phyloP scores from a whole-genome alignment of 108 stramenopile species.

The Bacterosira constricta region DNA sequence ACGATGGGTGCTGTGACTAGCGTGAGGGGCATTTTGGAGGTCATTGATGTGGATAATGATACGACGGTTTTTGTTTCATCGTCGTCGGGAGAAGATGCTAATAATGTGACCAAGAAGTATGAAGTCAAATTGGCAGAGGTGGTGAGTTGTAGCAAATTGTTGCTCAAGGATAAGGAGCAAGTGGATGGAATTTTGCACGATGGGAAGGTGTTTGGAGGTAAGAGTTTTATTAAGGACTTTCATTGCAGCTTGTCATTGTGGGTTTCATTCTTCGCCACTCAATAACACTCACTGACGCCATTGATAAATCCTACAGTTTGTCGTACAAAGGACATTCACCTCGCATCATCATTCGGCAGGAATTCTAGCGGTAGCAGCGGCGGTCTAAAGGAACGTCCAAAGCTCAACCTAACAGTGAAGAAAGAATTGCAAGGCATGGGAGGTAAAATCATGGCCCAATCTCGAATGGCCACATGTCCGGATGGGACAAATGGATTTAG shows the following conservation, averaged over 20 bases:
- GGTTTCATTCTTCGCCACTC: too few species aligned
- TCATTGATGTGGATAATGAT: conserved; percentile 44
- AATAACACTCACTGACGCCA: too few species aligned
- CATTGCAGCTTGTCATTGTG: too few species aligned
- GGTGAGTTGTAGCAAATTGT: conserved; percentile 65
- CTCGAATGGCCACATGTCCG: conserved; percentile 81
- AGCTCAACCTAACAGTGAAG: conserved; percentile 81
- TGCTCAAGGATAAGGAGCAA: conserved; percentile 65
- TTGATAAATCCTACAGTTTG: conserved; percentile 56
- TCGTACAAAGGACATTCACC: conserved; percentile 75
- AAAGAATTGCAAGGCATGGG: conserved; percentile 71
- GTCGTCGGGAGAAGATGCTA: conserved; percentile 53
- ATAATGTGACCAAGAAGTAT: too few species aligned
- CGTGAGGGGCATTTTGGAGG: conserved; percentile 54
- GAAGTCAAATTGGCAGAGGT: conserved; percentile 66
- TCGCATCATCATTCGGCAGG: conserved; percentile 39
- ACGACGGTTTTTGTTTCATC: conserved; percentile 47
- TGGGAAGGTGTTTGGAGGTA: conserved; percentile 68
- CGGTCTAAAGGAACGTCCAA: conserved; percentile 64
- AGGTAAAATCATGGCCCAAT: conserved; percentile 87
- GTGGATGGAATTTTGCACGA: conserved; percentile 83
- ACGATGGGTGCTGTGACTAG: conserved; percentile 52
- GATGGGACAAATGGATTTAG: conserved; percentile 71
- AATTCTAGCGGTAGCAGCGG: conserved; percentile 50
- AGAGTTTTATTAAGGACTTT: background rate